A percentile compares a stretch with the other conserved stretches of the same genome.
These are phyloP conservation scores for Globisporangium nunn DNA, from an alignment of 352 stramenopile species.

Conservation along the genomic window DNA sequence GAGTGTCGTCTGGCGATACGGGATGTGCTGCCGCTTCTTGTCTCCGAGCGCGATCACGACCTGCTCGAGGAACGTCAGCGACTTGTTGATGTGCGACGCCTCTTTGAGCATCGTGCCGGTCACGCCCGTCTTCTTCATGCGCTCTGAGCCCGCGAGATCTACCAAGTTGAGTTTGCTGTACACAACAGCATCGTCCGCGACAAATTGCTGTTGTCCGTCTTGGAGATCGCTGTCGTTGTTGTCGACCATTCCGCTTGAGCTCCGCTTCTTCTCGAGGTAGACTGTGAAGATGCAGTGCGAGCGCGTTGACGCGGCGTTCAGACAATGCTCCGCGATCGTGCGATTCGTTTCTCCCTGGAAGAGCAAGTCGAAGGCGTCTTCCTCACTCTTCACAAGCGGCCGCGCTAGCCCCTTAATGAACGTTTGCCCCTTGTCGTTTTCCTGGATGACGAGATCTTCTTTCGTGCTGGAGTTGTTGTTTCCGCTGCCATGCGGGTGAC, in stretches of 20 bases:
- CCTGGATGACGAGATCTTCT: conserved; percentile 45
- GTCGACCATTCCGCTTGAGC: conserved; percentile 17
- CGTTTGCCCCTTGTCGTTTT: conserved; percentile 58
- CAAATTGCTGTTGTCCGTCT: not conserved
- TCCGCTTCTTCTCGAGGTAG: conserved; percentile 47
- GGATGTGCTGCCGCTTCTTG: conserved; percentile 86
- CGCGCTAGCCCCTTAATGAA: conserved; percentile 58
- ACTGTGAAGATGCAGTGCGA: conserved; percentile 82
- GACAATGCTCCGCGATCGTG: conserved; percentile 70
- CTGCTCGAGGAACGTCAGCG: conserved; percentile 74
- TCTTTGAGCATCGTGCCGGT: conserved; percentile 43
- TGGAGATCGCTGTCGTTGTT: conserved; percentile 6
- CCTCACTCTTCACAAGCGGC: conserved; percentile 47
- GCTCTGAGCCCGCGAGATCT: conserved; percentile 90
- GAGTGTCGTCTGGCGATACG: conserved; percentile 91
- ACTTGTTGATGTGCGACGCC: conserved; percentile 64
- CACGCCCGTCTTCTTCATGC: conserved; percentile 78
- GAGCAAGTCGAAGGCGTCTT: conserved; percentile 69
- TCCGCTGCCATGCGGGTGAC: conserved; percentile 13
- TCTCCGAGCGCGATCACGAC: conserved; percentile 87
- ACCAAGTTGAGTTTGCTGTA: conserved; percentile 91
- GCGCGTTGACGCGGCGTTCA: conserved; percentile 69
- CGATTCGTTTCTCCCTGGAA: conserved; percentile 76
- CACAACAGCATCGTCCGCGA: conserved; percentile 16
- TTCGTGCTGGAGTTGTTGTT: conserved; percentile 9